Conservation (phyloP, 192 early-diverging fungal species). For the Umbelopsis sp. region DNA sequence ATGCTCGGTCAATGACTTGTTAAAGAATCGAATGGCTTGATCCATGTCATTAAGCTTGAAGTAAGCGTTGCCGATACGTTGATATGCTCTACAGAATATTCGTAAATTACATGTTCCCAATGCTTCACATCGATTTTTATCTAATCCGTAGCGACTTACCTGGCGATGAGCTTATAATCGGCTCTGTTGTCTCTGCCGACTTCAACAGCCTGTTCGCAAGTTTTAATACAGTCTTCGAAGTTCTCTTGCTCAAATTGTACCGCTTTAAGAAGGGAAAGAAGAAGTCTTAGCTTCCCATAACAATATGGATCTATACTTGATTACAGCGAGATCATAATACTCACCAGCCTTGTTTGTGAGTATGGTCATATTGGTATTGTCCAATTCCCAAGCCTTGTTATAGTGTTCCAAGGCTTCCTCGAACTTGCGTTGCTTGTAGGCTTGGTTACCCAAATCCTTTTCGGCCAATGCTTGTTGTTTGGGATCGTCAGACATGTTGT, state of each 20-base stretch:
- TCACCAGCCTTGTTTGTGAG: constrained; percentile 93
- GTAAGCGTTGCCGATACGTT: constrained; percentile 90
- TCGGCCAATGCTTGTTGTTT: constrained; percentile 72
- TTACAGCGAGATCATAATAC: constrained; percentile 5
- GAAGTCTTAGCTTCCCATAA: background rate
- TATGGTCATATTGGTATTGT: constrained; percentile 88
- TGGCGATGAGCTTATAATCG: constrained; percentile 94
- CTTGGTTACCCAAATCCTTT: constrained; percentile 87
- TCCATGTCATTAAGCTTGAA: constrained; percentile 74
- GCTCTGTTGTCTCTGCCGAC: constrained; percentile 86
- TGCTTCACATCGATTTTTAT: too few species aligned
- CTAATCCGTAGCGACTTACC: constrained; percentile 37
- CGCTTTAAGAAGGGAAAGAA: constrained; percentile 46
- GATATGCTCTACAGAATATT: constrained; percentile 70
- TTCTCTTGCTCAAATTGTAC: constrained; percentile 94
- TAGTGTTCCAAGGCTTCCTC: constrained; percentile 89
- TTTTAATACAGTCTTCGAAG: constrained; percentile 91
- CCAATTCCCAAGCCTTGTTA: constrained; percentile 86
- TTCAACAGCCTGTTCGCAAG: constrained; percentile 90
- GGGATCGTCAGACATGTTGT: constrained; percentile 39
- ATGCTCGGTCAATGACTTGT: constrained; percentile 94
- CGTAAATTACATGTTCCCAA: background rate
- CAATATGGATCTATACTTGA: background rate
- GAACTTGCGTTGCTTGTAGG: constrained; percentile 94
- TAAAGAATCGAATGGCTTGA: constrained; percentile 91